These are phyloP conservation scores for Candida dendrica DNA, from an alignment of 805 yeast species.

Conservation along the genomic window DNA sequence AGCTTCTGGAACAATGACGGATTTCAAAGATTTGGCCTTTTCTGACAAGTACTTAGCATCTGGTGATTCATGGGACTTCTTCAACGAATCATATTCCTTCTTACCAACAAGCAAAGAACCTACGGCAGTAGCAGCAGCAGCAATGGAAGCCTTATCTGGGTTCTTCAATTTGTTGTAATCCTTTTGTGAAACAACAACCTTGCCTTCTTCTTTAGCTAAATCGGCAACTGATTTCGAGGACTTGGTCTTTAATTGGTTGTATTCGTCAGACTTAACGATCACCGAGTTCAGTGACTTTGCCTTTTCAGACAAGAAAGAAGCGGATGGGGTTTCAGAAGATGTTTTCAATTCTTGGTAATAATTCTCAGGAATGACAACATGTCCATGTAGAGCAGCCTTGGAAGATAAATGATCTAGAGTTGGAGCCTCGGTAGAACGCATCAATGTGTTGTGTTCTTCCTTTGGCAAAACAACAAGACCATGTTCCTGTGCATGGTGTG, in stretches of 20 bases:
- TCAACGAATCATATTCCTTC: not conserved
- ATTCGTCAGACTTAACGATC: conserved; percentile 8
- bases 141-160: conserved; percentile 4
- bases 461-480: conserved; percentile 3
- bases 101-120: not conserved
- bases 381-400: conserved; percentile 14
- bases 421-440: conserved; percentile 17
- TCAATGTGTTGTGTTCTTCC: conserved; percentile 7
- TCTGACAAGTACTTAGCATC: conserved; percentile 15
- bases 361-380: conserved; percentile 16
- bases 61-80: conserved; percentile 5
- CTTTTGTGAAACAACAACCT: conserved; percentile 2
- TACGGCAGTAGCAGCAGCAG: not conserved
- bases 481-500: not conserved
- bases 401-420: conserved; percentile 15
- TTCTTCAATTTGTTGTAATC: conserved; percentile 5
- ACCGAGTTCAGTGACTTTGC: conserved; percentile 15
- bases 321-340: conserved; percentile 14
- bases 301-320: conserved; percentile 1
- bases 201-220: conserved; percentile 2
- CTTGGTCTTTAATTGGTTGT: not conserved
- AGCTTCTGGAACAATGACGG: conserved; percentile 1
- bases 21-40: conserved; percentile 4
- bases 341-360: conserved; percentile 17
- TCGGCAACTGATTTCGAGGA: conserved; percentile 3